Evolutionary conservation across 2,329 filamentous ascomycete genomes (phyloP).

Genomic region (Pseudogymnoascus sp.): DNA sequence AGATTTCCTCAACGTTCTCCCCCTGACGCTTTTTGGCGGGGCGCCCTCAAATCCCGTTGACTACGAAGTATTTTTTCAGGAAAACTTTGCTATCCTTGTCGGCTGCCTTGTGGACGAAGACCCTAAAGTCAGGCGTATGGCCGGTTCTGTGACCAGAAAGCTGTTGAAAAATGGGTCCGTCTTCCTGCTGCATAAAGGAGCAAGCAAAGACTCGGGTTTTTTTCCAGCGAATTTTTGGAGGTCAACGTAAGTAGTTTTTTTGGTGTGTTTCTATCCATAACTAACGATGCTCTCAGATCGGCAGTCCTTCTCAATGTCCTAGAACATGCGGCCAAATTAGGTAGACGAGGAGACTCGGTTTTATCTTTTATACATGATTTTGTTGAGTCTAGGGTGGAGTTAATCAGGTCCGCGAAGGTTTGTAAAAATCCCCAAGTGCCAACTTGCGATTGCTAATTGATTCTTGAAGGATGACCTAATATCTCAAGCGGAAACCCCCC

Average conservation of each 20-base stretch:
- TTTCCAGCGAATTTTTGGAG: constrained; percentile 28
- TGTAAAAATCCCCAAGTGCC: constrained; percentile 11
- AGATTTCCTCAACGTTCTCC: constrained; percentile 47
- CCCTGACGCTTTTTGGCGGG: constrained; percentile 39
- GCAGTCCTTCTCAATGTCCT: constrained; percentile 22
- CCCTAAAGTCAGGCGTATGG: constrained; percentile 24
- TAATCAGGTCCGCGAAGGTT: constrained; percentile 35
- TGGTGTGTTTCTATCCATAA: background rate
- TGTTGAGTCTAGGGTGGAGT: constrained; percentile 43
- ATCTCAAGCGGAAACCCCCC: constrained; percentile 44
- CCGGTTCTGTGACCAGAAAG: constrained; percentile 22
- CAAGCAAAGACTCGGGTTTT: constrained; percentile 14
- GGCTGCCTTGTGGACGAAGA: constrained; percentile 26
- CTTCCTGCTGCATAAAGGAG: constrained; percentile 18
- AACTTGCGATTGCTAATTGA: constrained; percentile 11
- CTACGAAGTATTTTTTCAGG: constrained; percentile 28
- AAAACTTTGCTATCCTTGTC: constrained; percentile 23
- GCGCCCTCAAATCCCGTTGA: constrained; percentile 29
- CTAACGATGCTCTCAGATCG: constrained; percentile 18
- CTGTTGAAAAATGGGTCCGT: constrained; percentile 21
- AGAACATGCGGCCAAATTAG: constrained; percentile 22
- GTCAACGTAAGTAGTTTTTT: constrained; percentile 25
- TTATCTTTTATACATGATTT: constrained; percentile 42
- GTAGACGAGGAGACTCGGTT: constrained; percentile 20
- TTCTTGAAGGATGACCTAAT: constrained; percentile 42